phyloP scores from a whole-genome alignment of 345 rosid genomes.

The Dipteronia sinensis region DNA sequence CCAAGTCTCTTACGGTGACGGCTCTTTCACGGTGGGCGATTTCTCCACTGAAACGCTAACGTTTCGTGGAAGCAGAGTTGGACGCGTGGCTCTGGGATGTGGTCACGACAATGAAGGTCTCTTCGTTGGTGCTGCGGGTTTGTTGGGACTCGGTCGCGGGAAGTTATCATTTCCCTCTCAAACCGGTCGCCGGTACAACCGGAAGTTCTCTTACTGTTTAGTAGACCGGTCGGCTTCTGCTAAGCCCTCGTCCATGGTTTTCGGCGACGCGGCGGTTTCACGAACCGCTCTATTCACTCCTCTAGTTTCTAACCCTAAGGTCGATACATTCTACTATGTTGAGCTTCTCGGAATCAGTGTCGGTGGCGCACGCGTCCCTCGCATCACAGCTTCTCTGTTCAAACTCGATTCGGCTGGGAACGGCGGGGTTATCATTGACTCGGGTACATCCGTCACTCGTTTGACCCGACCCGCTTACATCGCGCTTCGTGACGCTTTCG shows the following conservation, averaged over 20 bases:
- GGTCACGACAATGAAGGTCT: constrained; percentile 96
- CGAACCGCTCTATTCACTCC: constrained; percentile 81
- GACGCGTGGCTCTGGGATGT: constrained; percentile 77
- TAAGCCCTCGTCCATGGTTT: constrained; percentile 75
- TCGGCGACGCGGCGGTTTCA: constrained; percentile 75
- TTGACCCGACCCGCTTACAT: constrained; percentile 71
- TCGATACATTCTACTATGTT: constrained; percentile 91
- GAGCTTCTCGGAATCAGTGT: constrained; percentile 86
- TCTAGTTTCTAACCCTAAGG: constrained; percentile 70
- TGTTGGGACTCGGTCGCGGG: constrained; percentile 90
- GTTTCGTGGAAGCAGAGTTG: constrained; percentile 65
- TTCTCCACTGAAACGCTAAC: constrained; percentile 87
- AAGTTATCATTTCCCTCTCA: constrained; percentile 80
- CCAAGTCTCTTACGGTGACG: constrained; percentile 92
- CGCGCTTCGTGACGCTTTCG: constrained; percentile 69
- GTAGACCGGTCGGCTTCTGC: constrained; percentile 86
- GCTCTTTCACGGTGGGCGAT: constrained; percentile 86
- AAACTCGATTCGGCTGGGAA: constrained; percentile 69
- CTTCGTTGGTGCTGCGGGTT: constrained; percentile 91
- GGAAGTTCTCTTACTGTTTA: constrained; percentile 85
- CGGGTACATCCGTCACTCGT: constrained; percentile 86
- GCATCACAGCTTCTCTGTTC: constrained; percentile 70
- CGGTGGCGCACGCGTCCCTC: constrained; percentile 76
- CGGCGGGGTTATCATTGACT: constrained; percentile 92
- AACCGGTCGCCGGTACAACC: constrained; percentile 72